phyloP scores from a whole-genome alignment of 163 green algal genomes.

The Dunaliella salina region DNA sequence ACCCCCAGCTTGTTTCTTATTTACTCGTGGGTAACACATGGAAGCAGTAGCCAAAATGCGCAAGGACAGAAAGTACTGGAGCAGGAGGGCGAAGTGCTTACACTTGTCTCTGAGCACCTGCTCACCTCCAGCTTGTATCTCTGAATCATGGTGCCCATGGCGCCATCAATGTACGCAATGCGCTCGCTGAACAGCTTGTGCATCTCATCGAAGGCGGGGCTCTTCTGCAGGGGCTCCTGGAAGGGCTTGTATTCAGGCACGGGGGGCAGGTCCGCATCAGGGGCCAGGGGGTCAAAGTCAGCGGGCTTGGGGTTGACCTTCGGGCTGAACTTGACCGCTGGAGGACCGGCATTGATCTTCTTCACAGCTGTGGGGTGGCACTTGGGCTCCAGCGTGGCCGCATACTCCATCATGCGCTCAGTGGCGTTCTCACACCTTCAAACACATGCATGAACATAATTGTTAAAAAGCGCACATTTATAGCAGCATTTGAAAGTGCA shows the following conservation, averaged over 20 bases:
- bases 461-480: too few relatives aligned
- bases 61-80: too few relatives aligned
- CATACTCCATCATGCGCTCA: slow-evolving; percentile 88
- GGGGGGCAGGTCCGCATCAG: slow-evolving; percentile 40
- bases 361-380: slow-evolving; percentile 60
- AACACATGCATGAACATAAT: too few relatives aligned
- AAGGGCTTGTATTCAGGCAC: slow-evolving; percentile 64
- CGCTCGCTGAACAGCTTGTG: slow-evolving; percentile 55
- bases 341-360: slow-evolving; percentile 23
- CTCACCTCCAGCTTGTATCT: slow-evolving; percentile 78
- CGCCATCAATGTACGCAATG: slow-evolving; percentile 95
- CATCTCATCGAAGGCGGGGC: slow-evolving; percentile 45
- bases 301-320: slow-evolving; percentile 55
- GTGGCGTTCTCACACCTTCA: slow-evolving; percentile 70
- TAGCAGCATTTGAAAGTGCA: too few relatives aligned
- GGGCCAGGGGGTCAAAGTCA: slow-evolving; percentile 52
- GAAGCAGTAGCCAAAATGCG: too few relatives aligned
- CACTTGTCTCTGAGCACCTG: neutral
- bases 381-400: slow-evolving; percentile 81
- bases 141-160: slow-evolving; percentile 97
- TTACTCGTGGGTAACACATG: too few relatives aligned
- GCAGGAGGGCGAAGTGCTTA: too few relatives aligned
- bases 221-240: slow-evolving; percentile 48
- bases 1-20: too few relatives aligned
- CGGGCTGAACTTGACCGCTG: slow-evolving; percentile 33